These are phyloP conservation scores for Malassezia psittaci DNA, from an alignment of 1,284 basidiomycete genomes.

Conservation along the genomic window DNA sequence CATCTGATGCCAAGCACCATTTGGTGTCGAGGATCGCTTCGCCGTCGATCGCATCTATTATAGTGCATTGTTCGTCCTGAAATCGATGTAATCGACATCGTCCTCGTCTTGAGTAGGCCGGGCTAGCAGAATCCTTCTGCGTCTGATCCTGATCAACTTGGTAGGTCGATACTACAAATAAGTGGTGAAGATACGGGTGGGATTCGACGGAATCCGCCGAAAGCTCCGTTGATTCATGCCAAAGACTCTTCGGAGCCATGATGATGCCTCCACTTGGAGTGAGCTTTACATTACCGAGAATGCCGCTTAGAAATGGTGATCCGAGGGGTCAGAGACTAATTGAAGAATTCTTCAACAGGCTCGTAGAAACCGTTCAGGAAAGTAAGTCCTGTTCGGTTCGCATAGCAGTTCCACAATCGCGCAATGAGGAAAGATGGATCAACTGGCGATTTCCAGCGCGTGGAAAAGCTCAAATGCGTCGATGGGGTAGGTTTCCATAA, in stretches of 20 bases:
- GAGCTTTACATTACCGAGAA: no score
- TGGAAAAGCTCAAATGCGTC: background rate
- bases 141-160: conserved; percentile 36
- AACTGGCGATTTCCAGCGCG: conserved; percentile 12
- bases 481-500: conserved; percentile 7
- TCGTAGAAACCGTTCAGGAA: background rate
- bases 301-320: no score
- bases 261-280: background rate
- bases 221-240: conserved; percentile 28
- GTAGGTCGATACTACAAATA: conserved; percentile 44
- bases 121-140: conserved; percentile 10
- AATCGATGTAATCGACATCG: conserved; percentile 22
- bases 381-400: background rate
- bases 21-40: conserved; percentile 45
- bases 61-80: background rate
- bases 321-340: no score
- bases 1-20: conserved; percentile 23
- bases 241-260: conserved; percentile 17
- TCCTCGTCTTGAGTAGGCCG: conserved; percentile 31
- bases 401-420: background rate
- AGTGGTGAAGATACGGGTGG: conserved; percentile 20
- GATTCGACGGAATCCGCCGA: conserved; percentile 44
- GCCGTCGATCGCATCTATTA: conserved; percentile 15
- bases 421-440: background rate
- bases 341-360: background rate